phyloP scores from a whole-genome alignment of 768 basidiomycete species.

The Mycena leptocephala region DNA sequence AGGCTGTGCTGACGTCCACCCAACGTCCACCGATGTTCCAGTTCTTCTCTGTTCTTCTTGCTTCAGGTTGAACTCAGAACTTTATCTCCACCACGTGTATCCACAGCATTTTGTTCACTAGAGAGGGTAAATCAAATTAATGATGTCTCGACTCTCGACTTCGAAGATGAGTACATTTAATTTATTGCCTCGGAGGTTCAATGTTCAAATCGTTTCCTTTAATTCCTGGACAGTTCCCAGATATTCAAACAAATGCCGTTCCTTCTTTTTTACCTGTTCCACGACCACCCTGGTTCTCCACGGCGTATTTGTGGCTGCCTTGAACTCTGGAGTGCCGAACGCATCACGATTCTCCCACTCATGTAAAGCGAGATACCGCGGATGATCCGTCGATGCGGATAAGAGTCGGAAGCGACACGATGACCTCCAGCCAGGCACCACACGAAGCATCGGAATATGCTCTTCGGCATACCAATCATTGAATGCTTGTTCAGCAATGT shows the following conservation, averaged over 20 bases:
- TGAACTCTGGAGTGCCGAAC: conserved; percentile 55
- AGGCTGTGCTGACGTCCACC: no score
- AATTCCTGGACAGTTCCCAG: conserved; percentile 12
- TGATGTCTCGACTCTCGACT: no score
- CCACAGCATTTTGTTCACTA: no score
- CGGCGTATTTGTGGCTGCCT: conserved; percentile 58
- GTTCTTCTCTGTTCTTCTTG: no score
- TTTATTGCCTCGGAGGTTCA: no score
- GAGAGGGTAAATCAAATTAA: no score
- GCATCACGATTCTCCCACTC: conserved; percentile 55
- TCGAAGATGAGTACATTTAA: no score
- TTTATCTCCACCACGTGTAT: no score
- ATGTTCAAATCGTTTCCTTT: neutral
- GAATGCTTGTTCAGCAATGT: conserved; percentile 57
- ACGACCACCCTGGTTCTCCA: conserved; percentile 59
- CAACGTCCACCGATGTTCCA: no score
- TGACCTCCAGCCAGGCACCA: conserved; percentile 61
- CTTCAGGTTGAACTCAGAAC: no score
- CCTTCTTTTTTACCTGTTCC: conserved; percentile 47
- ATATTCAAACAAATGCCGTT: conserved; percentile 50
- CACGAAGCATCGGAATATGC: conserved; percentile 63
- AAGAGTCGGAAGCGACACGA: conserved; percentile 61
- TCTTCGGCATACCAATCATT: conserved; percentile 73
- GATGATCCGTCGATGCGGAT: conserved; percentile 29
- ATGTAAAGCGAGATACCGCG: conserved; percentile 62